phyloP scores from a whole-genome alignment of 169 alveolate genomes.

The Babesia caballi region DNA sequence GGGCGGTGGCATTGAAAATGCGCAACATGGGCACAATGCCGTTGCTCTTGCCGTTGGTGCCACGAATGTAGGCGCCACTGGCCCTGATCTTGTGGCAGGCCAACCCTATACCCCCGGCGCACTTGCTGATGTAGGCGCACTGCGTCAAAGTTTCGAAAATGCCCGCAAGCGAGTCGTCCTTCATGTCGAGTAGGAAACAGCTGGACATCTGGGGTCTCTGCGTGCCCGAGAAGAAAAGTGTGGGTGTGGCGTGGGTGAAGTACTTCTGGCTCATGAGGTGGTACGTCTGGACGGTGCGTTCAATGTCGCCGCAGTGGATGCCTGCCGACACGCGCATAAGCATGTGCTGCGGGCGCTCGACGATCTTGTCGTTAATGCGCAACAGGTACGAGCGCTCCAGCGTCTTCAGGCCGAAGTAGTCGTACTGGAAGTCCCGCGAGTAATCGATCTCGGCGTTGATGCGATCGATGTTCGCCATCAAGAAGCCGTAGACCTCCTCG shows the following conservation, averaged over 20 bases:
- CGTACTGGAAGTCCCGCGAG: constrained; percentile 92
- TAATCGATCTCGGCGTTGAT: constrained; percentile 90
- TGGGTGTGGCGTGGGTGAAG: constrained; percentile 99
- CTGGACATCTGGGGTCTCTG: constrained; percentile 95
- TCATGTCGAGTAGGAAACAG: constrained; percentile 92
- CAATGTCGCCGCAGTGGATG: constrained; percentile 94
- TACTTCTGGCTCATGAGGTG: constrained; percentile 91
- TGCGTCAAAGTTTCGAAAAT: constrained; percentile 93
- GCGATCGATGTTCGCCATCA: constrained; percentile 80
- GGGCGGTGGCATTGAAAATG: constrained; percentile 92
- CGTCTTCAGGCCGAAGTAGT: constrained; percentile 97
- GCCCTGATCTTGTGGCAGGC: constrained; percentile 94
- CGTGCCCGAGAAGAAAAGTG: constrained; percentile 96
- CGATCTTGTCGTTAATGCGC: constrained; percentile 87
- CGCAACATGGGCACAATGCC: constrained; percentile 99
- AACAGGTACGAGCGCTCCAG: constrained; percentile 91
- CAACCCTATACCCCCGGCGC: constrained; percentile 99
- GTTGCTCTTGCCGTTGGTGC: constrained; percentile 96
- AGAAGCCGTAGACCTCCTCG: constrained; percentile 87
- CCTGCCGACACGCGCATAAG: constrained; percentile 97
- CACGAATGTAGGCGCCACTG: constrained; percentile 93
- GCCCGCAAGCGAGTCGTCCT: constrained; percentile 96
- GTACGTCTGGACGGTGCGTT: constrained; percentile 89
- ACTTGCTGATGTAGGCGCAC: constrained; percentile 94
- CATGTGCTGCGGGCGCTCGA: constrained; percentile 97